Evolutionary conservation across 371 early-diverging fungal species (phyloP).

Genomic region (Lichtheimia corymbifera): DNA sequence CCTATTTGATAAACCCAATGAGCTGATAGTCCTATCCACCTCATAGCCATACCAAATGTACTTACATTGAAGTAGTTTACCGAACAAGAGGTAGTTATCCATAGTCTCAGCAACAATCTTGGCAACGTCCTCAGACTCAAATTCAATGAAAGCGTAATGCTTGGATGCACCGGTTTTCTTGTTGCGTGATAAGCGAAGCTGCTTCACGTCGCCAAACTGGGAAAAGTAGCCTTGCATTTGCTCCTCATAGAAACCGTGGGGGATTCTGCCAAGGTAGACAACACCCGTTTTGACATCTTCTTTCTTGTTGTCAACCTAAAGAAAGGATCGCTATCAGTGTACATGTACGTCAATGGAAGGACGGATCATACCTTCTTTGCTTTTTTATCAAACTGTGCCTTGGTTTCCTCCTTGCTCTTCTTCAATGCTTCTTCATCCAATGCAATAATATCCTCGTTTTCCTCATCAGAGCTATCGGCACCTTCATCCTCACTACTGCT

Average conservation of each 20-base stretch:
- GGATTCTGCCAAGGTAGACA: slow-evolving; percentile 88
- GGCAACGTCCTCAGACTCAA: slow-evolving; percentile 77
- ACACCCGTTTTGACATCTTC: slow-evolving; percentile 57
- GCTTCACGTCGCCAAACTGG: slow-evolving; percentile 88
- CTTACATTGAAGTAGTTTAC: slow-evolving; percentile 81
- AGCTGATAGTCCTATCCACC: background rate
- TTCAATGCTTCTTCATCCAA: slow-evolving; percentile 33
- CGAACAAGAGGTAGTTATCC: slow-evolving; percentile 91
- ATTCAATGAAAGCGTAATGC: slow-evolving; percentile 94
- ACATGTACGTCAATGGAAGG: background rate
- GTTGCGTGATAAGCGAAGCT: slow-evolving; percentile 82
- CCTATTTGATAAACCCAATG: slow-evolving; percentile 11
- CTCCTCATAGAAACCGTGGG: slow-evolving; percentile 94
- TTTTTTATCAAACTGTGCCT: slow-evolving; percentile 35
- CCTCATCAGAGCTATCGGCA: slow-evolving; percentile 33
- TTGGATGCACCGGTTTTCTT: slow-evolving; percentile 87
- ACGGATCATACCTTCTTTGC: slow-evolving; percentile 10
- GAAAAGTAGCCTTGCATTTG: slow-evolving; percentile 88
- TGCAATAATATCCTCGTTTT: slow-evolving; percentile 51
- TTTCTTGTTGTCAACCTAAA: slow-evolving; percentile 8
- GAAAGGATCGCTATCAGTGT: background rate
- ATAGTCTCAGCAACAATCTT: slow-evolving; percentile 92
- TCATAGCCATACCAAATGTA: background rate
- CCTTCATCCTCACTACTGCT: slow-evolving; percentile 48
- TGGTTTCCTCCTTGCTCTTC: slow-evolving; percentile 38